phyloP scores from a whole-genome alignment of 495 filamentous ascomycete species.

The Tuber brumale region DNA sequence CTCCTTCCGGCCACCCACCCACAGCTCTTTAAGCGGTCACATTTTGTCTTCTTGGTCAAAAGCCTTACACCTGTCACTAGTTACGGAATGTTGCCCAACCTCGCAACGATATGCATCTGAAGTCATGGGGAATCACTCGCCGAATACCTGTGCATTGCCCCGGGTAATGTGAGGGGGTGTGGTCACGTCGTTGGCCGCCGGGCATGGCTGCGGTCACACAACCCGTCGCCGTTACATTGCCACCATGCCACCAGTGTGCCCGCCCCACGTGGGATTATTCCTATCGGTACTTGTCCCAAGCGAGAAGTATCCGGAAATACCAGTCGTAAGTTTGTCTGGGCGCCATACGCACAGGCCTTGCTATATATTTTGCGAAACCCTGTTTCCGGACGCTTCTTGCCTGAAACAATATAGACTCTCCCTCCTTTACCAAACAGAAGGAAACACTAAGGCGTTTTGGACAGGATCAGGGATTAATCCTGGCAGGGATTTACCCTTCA shows the following conservation, averaged over 20 bases:
- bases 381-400: no score
- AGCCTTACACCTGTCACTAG: neutral
- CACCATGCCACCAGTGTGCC: neutral
- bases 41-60: neutral
- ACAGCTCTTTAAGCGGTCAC: neutral
- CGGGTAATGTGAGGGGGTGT: neutral
- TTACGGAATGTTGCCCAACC: neutral
- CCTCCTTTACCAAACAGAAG: neutral
- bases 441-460: neutral
- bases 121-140: neutral
- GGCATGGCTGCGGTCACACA: neutral
- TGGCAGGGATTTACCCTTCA: neutral
- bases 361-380: no score
- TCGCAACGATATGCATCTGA: neutral
- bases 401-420: neutral
- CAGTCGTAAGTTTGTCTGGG: no score
- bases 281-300: neutral
- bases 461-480: neutral
- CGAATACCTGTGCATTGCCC: neutral
- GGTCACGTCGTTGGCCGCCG: neutral
- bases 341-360: no score
- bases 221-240: neutral
- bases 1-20: neutral
- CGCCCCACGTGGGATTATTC: neutral
- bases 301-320: no score